Conservation (phyloP, 2,329 filamentous ascomycete species). For the Sclerotinia spermophila region DNA sequence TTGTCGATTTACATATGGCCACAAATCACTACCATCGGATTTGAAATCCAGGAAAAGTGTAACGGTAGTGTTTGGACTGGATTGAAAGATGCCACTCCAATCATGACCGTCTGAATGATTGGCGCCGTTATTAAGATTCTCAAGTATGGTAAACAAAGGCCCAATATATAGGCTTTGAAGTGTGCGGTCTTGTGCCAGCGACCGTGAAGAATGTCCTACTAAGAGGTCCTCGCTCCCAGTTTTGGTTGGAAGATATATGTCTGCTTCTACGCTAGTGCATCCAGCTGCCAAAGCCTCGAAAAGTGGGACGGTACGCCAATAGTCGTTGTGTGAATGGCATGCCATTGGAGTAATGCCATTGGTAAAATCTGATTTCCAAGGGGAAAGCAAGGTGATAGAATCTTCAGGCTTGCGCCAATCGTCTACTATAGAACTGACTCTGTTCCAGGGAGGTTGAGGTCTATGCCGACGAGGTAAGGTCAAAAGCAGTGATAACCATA, state of each 20-base stretch:
- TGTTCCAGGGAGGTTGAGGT: not conserved
- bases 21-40: constrained; percentile 39
- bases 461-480: not conserved
- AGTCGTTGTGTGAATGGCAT: constrained; percentile 52
- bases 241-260: constrained; percentile 56
- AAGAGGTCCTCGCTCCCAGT: constrained; percentile 43
- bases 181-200: constrained; percentile 51
- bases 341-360: not conserved
- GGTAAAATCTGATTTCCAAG: not conserved
- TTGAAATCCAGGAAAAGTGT: constrained; percentile 52
- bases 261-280: constrained; percentile 55
- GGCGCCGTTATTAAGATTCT: constrained; percentile 43
- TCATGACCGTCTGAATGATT: not conserved
- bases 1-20: constrained; percentile 40
- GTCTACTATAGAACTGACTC: not conserved
- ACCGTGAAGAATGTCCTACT: constrained; percentile 53
- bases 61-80: constrained; percentile 21
- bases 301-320: constrained; percentile 46
- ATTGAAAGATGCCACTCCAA: constrained; percentile 25
- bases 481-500: not conserved
- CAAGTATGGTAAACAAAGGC: constrained; percentile 53
- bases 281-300: constrained; percentile 53
- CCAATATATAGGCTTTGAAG: constrained; percentile 56
- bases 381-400: not conserved
- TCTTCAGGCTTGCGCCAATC: not conserved